These are phyloP conservation scores for Saccharomyces hybrid DNA, from an alignment of 1,139 yeast genomes.

Conservation along the genomic window DNA sequence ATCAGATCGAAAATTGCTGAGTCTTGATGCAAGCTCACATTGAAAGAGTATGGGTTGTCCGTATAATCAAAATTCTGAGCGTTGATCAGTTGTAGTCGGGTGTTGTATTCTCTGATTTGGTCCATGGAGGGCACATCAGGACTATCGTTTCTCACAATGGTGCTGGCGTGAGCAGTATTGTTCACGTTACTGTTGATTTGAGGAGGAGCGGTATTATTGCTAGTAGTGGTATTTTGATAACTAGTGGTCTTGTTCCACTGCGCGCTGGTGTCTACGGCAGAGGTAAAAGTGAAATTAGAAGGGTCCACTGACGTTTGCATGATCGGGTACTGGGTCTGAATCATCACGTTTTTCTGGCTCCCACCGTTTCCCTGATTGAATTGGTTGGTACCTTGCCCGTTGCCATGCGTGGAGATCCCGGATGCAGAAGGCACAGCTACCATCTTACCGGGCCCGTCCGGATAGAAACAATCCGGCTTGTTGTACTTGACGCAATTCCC, in stretches of 20 bases:
- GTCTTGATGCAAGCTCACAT: constrained; percentile 14
- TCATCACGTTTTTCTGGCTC: neutral
- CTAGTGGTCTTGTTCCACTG: neutral
- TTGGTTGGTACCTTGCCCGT: neutral
- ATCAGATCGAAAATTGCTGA: constrained; percentile 23
- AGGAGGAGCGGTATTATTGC: neutral
- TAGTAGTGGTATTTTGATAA: neutral
- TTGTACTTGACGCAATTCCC: constrained; percentile 41
- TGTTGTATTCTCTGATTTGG: constrained; percentile 20
- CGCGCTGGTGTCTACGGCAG: neutral
- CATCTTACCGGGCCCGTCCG: constrained; percentile 26
- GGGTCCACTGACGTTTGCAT: neutral
- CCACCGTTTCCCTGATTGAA: neutral
- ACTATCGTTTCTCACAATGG: constrained; percentile 3
- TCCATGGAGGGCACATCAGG: constrained; percentile 18
- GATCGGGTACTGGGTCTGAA: neutral
- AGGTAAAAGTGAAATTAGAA: neutral
- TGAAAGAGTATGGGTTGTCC: constrained; percentile 7
- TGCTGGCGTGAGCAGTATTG: neutral
- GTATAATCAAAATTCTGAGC: constrained; percentile 11
- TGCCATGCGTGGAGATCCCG: neutral
- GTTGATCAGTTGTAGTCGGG: constrained; percentile 17
- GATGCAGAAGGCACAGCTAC: neutral
- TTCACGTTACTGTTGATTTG: neutral
- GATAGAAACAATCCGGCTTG: constrained; percentile 25